Evolutionary conservation across 495 filamentous ascomycete species (phyloP), one percentile per base, ranked within the genome.

Genomic region (Penicillium longicatenatum): DNA sequence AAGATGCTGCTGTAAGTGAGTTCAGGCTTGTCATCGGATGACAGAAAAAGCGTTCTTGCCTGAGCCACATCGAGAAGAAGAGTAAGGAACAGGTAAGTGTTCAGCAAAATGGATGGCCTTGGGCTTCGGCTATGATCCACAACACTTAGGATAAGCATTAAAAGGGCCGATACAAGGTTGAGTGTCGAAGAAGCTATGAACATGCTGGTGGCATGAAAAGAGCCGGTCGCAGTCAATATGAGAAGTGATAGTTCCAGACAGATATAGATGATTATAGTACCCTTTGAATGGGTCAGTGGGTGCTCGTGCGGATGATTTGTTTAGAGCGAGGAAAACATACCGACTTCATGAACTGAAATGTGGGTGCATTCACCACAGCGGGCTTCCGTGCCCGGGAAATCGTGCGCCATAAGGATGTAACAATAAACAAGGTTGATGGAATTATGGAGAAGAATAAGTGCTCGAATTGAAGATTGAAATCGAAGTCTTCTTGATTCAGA

Each of bases 401-500:
- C 20, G 66, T 66, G 2, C 74, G 68, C 60, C 70, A 69, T 65
- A 74, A 51, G 2, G 70, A 73, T n/a, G 66, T 14, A 9, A 72
- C 43, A 35, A 79, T 69, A 58, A 80, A 76, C 5, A 80, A 26
- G 9, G 60, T 55, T 1, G 76, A 66, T 4, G 78, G 79, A 19
- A 70, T 66, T 12, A 82, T 62, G 14, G 70, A 70, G 58, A 82
- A 75, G 50, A 79, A 75, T 1, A 77, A 54, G 51, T 74, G 71
- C 54, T 80, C 78, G 37, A 80, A 79, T 47, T 69, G 71, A 43
- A 82, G 41, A 24, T 70, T 82, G 52, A 82, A 80, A 60, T 82
- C 75, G 30, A 80, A 79, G 57, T 52, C 63, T 62, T 54, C 60
- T 56, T 16, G 55, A 31, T 60, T 60, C 7, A 56, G 57, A 21